Evolutionary conservation across 1,284 basidiomycete species (phyloP).

Genomic region (Cryptococcus jaspeensis): DNA sequence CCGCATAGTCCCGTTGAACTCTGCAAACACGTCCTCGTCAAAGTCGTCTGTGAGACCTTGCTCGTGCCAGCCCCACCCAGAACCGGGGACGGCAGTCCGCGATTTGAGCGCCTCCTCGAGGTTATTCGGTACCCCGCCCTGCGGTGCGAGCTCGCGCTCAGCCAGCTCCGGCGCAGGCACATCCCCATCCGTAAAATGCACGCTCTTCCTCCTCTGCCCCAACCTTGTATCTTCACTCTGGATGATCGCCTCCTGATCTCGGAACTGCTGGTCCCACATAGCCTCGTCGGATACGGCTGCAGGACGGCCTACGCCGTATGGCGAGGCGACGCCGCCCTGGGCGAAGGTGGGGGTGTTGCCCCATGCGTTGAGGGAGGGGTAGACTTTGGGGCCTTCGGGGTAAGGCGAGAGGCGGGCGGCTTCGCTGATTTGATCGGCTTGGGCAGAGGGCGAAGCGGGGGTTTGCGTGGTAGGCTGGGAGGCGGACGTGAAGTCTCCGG

Average conservation of each 20-base stretch:
- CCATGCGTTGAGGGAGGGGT: conserved; percentile 9
- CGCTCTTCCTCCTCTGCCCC: conserved; percentile 35
- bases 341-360: background rate
- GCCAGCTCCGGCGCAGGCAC: background rate
- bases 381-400: conserved; percentile 5
- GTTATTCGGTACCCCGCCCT: conserved; percentile 35
- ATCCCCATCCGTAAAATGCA: conserved; percentile 44
- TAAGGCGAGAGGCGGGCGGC: conserved; percentile 3
- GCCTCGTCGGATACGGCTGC: background rate
- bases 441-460: background rate
- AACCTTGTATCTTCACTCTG: conserved; percentile 3
- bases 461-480: too few species aligned
- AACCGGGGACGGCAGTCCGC: conserved; percentile 41
- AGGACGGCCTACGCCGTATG: background rate
- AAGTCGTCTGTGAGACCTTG: conserved; percentile 32
- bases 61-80: conserved; percentile 48
- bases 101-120: conserved; percentile 54
- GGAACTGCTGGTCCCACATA: conserved; percentile 41
- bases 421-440: background rate
- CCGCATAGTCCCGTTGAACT: conserved; percentile 29
- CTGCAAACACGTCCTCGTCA: conserved; percentile 38
- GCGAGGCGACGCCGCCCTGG: background rate
- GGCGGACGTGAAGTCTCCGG: conserved; percentile 9
- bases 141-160: conserved; percentile 4
- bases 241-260: conserved; percentile 34